These are phyloP conservation scores for Plasmodium adleri DNA, from an alignment of 169 alveolate species.

Conservation along the genomic window DNA sequence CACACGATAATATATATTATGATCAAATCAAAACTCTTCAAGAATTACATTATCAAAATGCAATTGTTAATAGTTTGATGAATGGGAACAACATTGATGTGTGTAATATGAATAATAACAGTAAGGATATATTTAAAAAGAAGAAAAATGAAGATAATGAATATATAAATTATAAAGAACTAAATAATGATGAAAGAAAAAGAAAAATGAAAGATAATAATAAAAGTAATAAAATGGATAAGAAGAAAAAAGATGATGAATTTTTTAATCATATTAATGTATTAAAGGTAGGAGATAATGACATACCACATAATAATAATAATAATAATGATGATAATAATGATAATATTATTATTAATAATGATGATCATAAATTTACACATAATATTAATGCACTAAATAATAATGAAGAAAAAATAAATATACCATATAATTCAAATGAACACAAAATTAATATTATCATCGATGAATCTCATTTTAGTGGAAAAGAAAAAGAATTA, in stretches of 20 bases:
- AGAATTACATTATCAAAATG: no score
- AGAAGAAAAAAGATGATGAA: not conserved
- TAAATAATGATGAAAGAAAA: constrained; percentile 3
- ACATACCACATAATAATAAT: not conserved
- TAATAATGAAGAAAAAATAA: not conserved
- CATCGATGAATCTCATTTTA: not conserved
- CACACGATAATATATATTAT: not conserved
- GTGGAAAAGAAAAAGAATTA: no score
- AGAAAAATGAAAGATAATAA: not conserved
- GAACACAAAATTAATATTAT: not conserved
- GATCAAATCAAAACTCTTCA: not conserved
- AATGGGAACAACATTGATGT: no score
- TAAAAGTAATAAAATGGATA: not conserved
- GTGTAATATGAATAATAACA: no score
- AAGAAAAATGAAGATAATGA: not conserved
- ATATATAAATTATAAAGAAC: not conserved
- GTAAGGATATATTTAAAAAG: not conserved
- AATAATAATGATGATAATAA: not conserved
- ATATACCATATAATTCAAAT: not conserved
- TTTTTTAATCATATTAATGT: not conserved
- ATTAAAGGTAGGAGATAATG: not conserved
- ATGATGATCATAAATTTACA: not conserved
- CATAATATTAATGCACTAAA: not conserved
- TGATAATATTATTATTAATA: not conserved
- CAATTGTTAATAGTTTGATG: no score